A percentile compares a stretch with the other conserved stretches of the same genome.
Evolutionary conservation across 768 basidiomycete genomes (phyloP).

Genomic region (Mycena alexandri): DNA sequence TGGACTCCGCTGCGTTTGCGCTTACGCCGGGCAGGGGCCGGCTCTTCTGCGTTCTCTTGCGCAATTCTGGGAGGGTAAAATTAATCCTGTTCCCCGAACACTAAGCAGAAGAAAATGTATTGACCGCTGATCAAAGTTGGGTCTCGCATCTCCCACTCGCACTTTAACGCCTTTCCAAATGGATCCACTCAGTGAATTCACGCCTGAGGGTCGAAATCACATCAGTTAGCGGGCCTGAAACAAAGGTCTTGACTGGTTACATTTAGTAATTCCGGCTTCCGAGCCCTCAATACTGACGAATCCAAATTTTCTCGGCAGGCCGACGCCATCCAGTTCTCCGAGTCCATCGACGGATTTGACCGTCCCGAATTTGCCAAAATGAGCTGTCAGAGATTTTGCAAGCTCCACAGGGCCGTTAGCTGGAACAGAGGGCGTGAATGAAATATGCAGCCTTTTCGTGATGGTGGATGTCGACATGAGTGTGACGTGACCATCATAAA

Average conservation of each 20-base stretch:
- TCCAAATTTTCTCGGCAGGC: conserved; percentile 77
- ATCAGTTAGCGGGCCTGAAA: neutral
- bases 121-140: conserved; percentile 76
- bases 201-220: conserved; percentile 57
- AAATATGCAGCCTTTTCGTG: conserved; percentile 66
- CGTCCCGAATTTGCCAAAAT: conserved; percentile 73
- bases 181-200: conserved; percentile 82
- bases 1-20: conserved; percentile 56
- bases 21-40: conserved; percentile 60
- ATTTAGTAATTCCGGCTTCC: conserved; percentile 69
- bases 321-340: conserved; percentile 72
- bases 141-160: conserved; percentile 84
- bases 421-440: conserved; percentile 65
- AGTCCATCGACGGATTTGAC: conserved; percentile 82
- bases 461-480: conserved; percentile 28
- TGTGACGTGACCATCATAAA: conserved; percentile 21
- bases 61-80: conserved; percentile 1
- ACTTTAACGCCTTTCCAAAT: conserved; percentile 92
- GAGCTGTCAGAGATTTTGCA: conserved; percentile 60
- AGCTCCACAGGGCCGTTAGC: conserved; percentile 40
- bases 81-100: neutral
- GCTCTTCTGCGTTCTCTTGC: conserved; percentile 29
- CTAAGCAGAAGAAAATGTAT: conserved; percentile 28
- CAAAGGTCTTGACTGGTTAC: conserved; percentile 53
- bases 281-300: conserved; percentile 81